Conservation (phyloP, 2,329 filamentous ascomycete species). For the Penicillium oxalicum region DNA sequence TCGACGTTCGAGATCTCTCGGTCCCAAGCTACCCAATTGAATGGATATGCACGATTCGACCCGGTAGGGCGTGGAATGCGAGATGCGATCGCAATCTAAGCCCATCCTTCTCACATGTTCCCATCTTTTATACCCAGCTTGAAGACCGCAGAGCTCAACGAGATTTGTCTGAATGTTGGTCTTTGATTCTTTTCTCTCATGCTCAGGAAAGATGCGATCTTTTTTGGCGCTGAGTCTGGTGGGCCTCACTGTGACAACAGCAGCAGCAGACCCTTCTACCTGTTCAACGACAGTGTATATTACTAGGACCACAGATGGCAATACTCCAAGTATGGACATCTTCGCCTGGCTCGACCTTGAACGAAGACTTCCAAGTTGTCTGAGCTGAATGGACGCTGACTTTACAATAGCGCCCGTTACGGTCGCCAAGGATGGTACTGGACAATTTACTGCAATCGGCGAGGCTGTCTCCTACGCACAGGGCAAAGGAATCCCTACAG, state of each 20-base stretch:
- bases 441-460: conserved; percentile 43
- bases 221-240: conserved; percentile 1
- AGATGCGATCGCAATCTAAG: not conserved
- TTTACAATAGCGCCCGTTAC: conserved; percentile 30
- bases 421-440: conserved; percentile 41
- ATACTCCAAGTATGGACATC: not conserved
- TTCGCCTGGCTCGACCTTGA: too few species aligned
- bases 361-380: too few species aligned
- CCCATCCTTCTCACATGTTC: not conserved
- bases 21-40: not conserved
- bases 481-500: conserved; percentile 37
- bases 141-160: not conserved
- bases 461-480: conserved; percentile 42
- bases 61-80: not conserved
- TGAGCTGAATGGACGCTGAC: not conserved
- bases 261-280: not conserved
- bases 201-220: not conserved
- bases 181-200: too few species aligned
- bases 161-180: too few species aligned
- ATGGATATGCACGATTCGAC: not conserved
- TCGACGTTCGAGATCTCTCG: too few species aligned
- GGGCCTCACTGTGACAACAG: not conserved
- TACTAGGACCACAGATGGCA: not conserved
- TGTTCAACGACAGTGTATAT: conserved; percentile 4
- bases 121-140: not conserved